Percentiles rank a stretch among this genome's conserved stretches.
These are phyloP conservation scores for Adansonia digitata DNA, from an alignment of 345 rosid genomes.

Conservation along the genomic window DNA sequence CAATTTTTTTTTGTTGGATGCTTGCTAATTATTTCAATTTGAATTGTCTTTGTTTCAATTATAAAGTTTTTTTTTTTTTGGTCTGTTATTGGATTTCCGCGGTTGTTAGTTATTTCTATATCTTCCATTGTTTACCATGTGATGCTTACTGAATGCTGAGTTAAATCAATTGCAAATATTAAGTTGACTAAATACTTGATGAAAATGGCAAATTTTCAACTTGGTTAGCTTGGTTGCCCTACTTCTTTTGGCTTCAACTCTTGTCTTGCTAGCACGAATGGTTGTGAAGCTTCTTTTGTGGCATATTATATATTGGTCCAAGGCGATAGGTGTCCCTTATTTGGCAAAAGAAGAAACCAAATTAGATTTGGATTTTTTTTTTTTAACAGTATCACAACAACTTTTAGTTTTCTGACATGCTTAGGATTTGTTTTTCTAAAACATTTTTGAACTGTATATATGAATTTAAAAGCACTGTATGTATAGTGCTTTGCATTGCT, in stretches of 20 bases:
- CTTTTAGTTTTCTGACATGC: neutral
- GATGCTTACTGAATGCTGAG: neutral
- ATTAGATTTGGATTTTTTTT: neutral
- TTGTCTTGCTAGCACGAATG: neutral
- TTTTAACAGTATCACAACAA: neutral
- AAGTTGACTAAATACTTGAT: neutral
- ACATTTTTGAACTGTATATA: neutral
- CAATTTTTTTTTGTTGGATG: neutral
- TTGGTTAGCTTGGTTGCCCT: neutral
- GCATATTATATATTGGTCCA: neutral
- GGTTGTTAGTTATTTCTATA: neutral
- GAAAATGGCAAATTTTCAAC: neutral
- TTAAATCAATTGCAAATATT: neutral
- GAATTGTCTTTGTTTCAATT: neutral
- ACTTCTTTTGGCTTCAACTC: neutral
- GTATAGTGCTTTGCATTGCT: neutral
- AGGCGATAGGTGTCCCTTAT: neutral
- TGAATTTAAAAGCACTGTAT: neutral
- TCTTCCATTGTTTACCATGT: neutral
- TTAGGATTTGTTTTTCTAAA: neutral
- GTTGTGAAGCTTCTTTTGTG: neutral
- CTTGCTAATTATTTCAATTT: neutral
- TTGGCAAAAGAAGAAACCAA: neutral
- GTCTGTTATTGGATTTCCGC: neutral
- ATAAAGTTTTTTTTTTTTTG: neutral